Percentiles rank a stretch among this genome's conserved stretches.
phyloP scores from a whole-genome alignment of 192 early-diverging fungal genomes.

The Backusella liffmaniae region DNA sequence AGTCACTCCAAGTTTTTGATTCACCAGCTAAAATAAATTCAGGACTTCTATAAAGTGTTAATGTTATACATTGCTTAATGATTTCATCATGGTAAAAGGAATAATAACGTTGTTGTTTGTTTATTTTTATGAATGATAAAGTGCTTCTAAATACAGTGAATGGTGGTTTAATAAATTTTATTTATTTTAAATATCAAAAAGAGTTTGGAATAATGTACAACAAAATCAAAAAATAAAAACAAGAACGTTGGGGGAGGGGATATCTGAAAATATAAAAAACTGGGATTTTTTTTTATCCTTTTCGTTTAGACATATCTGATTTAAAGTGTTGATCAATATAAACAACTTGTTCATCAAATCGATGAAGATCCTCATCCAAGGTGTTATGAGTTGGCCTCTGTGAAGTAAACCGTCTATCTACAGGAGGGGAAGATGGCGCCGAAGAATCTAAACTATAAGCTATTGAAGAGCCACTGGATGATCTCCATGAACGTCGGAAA shows the following conservation, averaged over 20 bases:
- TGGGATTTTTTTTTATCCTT: not conserved
- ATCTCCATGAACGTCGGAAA: conserved; percentile 10
- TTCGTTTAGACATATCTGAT: not conserved
- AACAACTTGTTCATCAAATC: not conserved
- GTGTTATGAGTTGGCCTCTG: not conserved
- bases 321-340: not conserved
- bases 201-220: not conserved
- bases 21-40: too few relatives aligned
- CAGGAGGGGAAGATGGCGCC: not conserved
- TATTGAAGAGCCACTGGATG: not conserved
- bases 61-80: too few relatives aligned
- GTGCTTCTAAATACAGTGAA: not conserved
- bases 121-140: not conserved
- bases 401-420: not conserved
- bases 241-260: not conserved
- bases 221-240: not conserved
- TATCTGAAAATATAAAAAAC: not conserved
- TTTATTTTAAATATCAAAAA: not conserved
- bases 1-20: too few relatives aligned
- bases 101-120: not conserved
- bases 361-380: not conserved
- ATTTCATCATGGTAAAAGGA: too few relatives aligned
- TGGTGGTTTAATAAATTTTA: not conserved
- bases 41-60: too few relatives aligned
- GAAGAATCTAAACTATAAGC: not conserved